Conservation (phyloP, 2,329 filamentous ascomycete species). For the Harringtonia aguacate region DNA sequence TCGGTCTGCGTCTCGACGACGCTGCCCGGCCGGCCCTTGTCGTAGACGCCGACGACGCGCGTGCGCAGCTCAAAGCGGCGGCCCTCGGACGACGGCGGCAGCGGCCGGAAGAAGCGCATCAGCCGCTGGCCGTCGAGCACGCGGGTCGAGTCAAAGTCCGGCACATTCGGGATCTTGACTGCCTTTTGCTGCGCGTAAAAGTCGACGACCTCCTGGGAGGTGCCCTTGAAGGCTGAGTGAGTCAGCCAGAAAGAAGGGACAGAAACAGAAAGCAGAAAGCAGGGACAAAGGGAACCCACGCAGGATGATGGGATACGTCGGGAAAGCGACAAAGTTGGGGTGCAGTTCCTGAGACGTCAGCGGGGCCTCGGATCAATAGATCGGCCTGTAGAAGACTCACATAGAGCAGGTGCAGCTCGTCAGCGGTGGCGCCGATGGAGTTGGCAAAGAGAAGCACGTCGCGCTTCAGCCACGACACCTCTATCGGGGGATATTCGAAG, state of each 20-base stretch:
- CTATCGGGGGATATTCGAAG: conserved; percentile 66
- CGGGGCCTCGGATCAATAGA: neutral
- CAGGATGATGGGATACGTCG: conserved; percentile 76
- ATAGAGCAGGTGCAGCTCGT: conserved; percentile 89
- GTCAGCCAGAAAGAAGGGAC: neutral
- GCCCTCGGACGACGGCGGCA: conserved; percentile 62
- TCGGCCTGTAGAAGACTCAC: conserved; percentile 33
- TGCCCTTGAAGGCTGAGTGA: conserved; percentile 60
- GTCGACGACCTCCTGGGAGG: conserved; percentile 66
- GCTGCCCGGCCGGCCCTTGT: conserved; percentile 76
- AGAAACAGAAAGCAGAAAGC: neutral
- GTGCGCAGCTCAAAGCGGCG: conserved; percentile 64
- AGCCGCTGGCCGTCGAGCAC: conserved; percentile 78
- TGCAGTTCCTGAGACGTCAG: conserved; percentile 59
- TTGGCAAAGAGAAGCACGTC: conserved; percentile 84
- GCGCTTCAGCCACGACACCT: conserved; percentile 78
- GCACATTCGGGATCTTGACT: conserved; percentile 61
- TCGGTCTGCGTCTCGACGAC: conserved; percentile 72
- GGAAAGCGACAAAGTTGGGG: conserved; percentile 77
- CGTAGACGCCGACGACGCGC: conserved; percentile 76
- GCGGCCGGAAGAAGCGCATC: conserved; percentile 64
- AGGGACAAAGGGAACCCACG: too few relatives aligned
- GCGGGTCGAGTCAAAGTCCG: conserved; percentile 62
- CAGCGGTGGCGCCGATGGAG: conserved; percentile 71
- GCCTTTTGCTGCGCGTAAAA: conserved; percentile 65